Conservation (phyloP, 179 eudicot genomes). For the Corrigiola litoralis region DNA sequence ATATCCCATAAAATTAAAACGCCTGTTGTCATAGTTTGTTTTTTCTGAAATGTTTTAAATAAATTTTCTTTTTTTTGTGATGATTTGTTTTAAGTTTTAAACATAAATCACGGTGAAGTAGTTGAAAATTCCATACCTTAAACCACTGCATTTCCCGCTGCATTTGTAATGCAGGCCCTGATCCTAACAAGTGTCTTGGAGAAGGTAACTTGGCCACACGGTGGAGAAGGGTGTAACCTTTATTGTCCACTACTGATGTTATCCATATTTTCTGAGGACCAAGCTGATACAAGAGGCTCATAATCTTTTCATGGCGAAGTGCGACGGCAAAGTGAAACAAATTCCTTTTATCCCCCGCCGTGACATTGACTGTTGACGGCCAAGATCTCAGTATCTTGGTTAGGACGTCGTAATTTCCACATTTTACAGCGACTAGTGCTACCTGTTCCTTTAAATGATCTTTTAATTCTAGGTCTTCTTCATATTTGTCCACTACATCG, state of each 20-base stretch:
- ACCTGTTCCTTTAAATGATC: not conserved
- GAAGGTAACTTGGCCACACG: constrained; percentile 19
- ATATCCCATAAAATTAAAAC: too few species aligned
- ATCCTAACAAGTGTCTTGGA: constrained; percentile 1
- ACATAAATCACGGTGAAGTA: not conserved
- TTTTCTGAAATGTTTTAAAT: not conserved
- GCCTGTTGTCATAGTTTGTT: too few species aligned
- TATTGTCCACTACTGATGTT: not conserved
- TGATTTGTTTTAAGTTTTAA: not conserved
- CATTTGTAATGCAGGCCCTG: constrained; percentile 11
- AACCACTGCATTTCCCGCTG: constrained; percentile 24
- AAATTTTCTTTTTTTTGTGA: not conserved
- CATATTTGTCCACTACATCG: not conserved
- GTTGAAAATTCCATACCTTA: constrained; percentile 7
- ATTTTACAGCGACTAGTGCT: constrained; percentile 13
- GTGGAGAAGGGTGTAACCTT: constrained; percentile 7
- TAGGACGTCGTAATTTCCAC: constrained; percentile 15
- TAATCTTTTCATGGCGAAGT: constrained; percentile 17
- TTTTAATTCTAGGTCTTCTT: not conserved
- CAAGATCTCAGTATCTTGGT: constrained; percentile 9
- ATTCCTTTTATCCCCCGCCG: constrained; percentile 1
- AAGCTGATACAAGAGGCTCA: constrained; percentile 13
- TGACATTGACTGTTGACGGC: constrained; percentile 9
- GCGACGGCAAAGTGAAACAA: constrained; percentile 17
- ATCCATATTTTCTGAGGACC: constrained; percentile 11